Evolutionary conservation across 176 grass and related monocot genomes (phyloP).

Genomic region (Luzula sylvatica): DNA sequence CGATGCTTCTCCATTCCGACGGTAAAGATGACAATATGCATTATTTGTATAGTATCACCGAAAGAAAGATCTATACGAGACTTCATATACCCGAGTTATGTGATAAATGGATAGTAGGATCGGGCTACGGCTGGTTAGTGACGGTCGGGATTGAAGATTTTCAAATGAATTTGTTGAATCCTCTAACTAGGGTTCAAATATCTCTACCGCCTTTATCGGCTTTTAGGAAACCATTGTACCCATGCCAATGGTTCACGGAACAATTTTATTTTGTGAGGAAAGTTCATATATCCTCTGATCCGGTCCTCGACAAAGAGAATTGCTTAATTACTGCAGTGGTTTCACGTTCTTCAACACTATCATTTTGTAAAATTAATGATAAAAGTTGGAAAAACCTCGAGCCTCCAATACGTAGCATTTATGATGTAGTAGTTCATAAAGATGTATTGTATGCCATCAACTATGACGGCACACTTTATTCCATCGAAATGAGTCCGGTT

Average conservation of each 20-base stretch:
- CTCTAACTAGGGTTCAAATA: slow-evolving; percentile 6
- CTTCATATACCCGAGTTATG: background rate
- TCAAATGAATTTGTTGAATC: slow-evolving; percentile 3
- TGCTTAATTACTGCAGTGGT: slow-evolving; percentile 3
- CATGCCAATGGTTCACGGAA: background rate
- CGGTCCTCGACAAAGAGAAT: too few species aligned
- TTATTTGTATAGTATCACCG: background rate
- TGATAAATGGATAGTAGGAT: slow-evolving; percentile 9
- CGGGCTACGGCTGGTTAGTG: slow-evolving; percentile 3
- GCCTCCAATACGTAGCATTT: background rate
- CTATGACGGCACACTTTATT: too few species aligned
- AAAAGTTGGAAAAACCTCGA: slow-evolving; percentile 2
- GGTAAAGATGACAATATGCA: too few species aligned
- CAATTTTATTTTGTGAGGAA: background rate
- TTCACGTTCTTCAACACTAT: background rate
- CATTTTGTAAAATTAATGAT: slow-evolving; percentile 10
- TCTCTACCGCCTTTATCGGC: slow-evolving; percentile 1
- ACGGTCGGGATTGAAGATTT: background rate
- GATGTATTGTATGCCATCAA: too few species aligned
- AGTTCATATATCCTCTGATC: background rate
- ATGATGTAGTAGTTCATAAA: background rate
- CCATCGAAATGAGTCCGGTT: too few species aligned
- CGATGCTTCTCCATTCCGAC: too few species aligned
- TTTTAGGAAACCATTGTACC: background rate
- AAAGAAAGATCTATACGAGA: background rate